A percentile compares a stretch with the other conserved stretches of the same genome.
Evolutionary conservation across 805 yeast genomes (phyloP).

Genomic region (Candida peoriensis): DNA sequence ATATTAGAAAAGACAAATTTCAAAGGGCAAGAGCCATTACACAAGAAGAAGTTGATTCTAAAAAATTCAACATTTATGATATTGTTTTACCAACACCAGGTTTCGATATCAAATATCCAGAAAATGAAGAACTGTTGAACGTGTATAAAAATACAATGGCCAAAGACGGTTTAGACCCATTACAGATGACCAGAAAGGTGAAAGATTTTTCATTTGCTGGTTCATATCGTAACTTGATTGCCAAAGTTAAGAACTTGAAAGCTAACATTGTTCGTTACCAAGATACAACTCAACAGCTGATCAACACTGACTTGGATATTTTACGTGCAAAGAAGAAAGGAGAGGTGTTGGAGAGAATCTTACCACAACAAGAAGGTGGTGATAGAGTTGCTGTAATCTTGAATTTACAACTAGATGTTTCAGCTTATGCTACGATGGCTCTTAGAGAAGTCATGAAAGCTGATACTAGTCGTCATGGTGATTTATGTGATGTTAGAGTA

Average conservation of each 20-base stretch:
- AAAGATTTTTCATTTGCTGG: slow-evolving; percentile 92
- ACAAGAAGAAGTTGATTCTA: slow-evolving; percentile 57
- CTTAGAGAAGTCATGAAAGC: slow-evolving; percentile 82
- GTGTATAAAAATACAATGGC: slow-evolving; percentile 72
- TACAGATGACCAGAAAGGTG: slow-evolving; percentile 76
- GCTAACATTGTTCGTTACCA: slow-evolving; percentile 59
- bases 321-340: slow-evolving; percentile 31
- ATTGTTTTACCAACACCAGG: slow-evolving; percentile 97
- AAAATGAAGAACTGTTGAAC: slow-evolving; percentile 50
- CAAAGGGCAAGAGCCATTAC: slow-evolving; percentile 73
- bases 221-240: slow-evolving; percentile 70
- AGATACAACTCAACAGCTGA: slow-evolving; percentile 62
- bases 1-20: slow-evolving; percentile 50
- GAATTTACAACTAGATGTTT: slow-evolving; percentile 71
- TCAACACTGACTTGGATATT: slow-evolving; percentile 72
- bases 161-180: slow-evolving; percentile 77
- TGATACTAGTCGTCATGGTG: slow-evolving; percentile 57
- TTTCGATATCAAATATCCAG: slow-evolving; percentile 83
- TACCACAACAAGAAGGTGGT: slow-evolving; percentile 24
- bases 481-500: slow-evolving; percentile 37
- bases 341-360: slow-evolving; percentile 22
- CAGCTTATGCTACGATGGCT: slow-evolving; percentile 98
- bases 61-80: slow-evolving; percentile 66
- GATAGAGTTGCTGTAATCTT: slow-evolving; percentile 65
- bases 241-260: slow-evolving; percentile 59